Conservation (phyloP, 2,329 filamentous ascomycete genomes). For the Escovopsis sp. region DNA sequence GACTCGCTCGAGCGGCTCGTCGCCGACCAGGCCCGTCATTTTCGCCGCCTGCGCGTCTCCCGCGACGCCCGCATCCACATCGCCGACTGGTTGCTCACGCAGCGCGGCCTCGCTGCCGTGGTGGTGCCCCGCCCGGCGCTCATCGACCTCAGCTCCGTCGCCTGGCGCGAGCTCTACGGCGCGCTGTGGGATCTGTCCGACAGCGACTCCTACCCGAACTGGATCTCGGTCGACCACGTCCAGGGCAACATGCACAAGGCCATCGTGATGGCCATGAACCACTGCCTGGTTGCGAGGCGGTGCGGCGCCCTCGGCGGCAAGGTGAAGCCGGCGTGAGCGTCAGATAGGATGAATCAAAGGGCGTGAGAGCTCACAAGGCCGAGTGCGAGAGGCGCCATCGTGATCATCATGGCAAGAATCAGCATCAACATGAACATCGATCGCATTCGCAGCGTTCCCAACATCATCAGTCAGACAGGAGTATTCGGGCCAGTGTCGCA, state of each 20-base stretch:
- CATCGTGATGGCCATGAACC: constrained; percentile 15
- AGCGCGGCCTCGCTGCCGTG: constrained; percentile 2
- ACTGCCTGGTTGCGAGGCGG: constrained; percentile 14
- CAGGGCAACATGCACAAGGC: constrained; percentile 11
- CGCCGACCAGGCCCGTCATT: constrained; percentile 9
- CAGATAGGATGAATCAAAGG: too few species aligned
- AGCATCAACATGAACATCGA: too few species aligned
- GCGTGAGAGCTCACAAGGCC: too few species aligned
- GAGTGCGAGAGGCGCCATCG: too few species aligned
- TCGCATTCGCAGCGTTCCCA: too few species aligned
- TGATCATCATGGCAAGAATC: too few species aligned
- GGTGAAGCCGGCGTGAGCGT: constrained; percentile 6
- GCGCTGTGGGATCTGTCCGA: constrained; percentile 12
- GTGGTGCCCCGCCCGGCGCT: constrained; percentile 3
- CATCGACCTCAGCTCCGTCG: constrained; percentile 4
- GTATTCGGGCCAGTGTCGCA: too few species aligned
- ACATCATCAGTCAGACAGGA: too few species aligned
- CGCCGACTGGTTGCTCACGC: constrained; percentile 14
- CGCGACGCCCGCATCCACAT: constrained; percentile 9
- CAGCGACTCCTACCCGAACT: constrained; percentile 16
- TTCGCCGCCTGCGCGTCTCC: constrained; percentile 5
- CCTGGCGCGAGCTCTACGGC: constrained; percentile 11
- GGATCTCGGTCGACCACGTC: constrained; percentile 16
- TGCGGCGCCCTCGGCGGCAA: constrained; percentile 12
- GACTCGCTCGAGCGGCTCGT: constrained; percentile 5